Base-by-base conservation (phyloP, 2,329 filamentous ascomycete genomes). In the Boeremia exigua region DNA sequence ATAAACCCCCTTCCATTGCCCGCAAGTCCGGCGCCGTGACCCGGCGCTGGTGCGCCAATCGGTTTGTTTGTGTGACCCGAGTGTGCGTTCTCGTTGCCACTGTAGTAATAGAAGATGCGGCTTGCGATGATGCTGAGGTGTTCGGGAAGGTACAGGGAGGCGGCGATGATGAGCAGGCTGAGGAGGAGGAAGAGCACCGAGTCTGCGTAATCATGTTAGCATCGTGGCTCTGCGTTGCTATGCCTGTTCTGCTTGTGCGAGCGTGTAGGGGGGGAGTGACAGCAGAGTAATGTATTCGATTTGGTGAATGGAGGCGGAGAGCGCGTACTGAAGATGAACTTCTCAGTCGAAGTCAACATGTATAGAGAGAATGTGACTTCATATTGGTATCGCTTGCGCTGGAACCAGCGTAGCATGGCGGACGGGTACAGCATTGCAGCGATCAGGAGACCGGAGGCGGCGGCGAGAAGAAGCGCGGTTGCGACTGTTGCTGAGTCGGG, bases 341-440 rank as follows among this genome's bases (percentile, higher is more conserved):
- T 96, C 82, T 99, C 95, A 48, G 90, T 92, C 1, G 92, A 90
- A 33, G 93, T 97, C 68, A 97, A 89, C 90, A 99, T 98, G 83
- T 99, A 98, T 25, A 98, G 85, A 58, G 90, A 89, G 78, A 96
- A 95, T 11, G 94, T 97, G 75, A 98, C 94, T 80, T 99, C 95
- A 75, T 98, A 92, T 82, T 98, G 95, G 82, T 98, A 97, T 75
- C 93, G 88, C 84, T 99, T 99, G 77, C 93, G 86, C 78, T 92
- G 88, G 65, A 98, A 83, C 92, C 93, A 97, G 76, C 88, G 88
- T 63, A 91, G 85, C 68, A 96, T 74, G 29, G 78, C 77, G 25
- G 81, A 79, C 10, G 84, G 77, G 58, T 79, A 79, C 34, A 80
- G 70, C 69, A 81, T 78, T 36, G 75, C 64, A 69, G 75, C 74